Evolutionary conservation across 2,329 filamentous ascomycete species (phyloP), one percentile per base, ranked within the genome.

Genomic region (Diplodia mutila): DNA sequence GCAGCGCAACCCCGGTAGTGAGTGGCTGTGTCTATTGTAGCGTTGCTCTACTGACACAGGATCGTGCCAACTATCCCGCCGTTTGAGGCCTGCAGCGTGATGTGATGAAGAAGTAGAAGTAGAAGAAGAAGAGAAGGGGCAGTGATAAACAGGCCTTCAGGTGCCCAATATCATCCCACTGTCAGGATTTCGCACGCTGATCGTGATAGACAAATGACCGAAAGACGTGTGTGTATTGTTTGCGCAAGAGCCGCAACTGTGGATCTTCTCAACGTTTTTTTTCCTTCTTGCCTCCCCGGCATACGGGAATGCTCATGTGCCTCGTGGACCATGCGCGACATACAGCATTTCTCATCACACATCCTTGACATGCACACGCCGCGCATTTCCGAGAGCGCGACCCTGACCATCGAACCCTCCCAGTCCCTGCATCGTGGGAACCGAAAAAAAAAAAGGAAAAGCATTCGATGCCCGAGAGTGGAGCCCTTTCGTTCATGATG

Each of bases 171-270:
- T n/a, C 42, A 46, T 18, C 42, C 42, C n/a, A 46, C 42, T 46
- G 42, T 21, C 42, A 9, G 42, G n/a, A 11, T 12, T 46, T 46
- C 49, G 21, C 49, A 18, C 49, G 23, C 49, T 25, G 49, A 52
- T 52, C 42, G 18, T 46, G 42, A 21, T 46, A 46, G 42, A 42
- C 39, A 18, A 42, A 18, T 29, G 25, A 21, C 29, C 27, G 52
- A 9, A 32, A 27, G 42, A 51, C 42, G 42, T 61, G 55, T 61
- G n/a, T 42, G 29, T 9, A 42, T 42, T 42, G 14, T 21, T 42
- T 63, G 59, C 21, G 59, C 59, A 63, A 63, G 59, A 63, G 59
- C 42, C 59, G 42, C 59, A 63, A 42, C 29, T 42, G 54, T 63
- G 59, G 59, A 63, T 63, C 59, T 63, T 29, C 59, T 63, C 59